Evolutionary conservation across 2,329 filamentous ascomycete genomes (phyloP).

Genomic region (Colletotrichum karsti): DNA sequence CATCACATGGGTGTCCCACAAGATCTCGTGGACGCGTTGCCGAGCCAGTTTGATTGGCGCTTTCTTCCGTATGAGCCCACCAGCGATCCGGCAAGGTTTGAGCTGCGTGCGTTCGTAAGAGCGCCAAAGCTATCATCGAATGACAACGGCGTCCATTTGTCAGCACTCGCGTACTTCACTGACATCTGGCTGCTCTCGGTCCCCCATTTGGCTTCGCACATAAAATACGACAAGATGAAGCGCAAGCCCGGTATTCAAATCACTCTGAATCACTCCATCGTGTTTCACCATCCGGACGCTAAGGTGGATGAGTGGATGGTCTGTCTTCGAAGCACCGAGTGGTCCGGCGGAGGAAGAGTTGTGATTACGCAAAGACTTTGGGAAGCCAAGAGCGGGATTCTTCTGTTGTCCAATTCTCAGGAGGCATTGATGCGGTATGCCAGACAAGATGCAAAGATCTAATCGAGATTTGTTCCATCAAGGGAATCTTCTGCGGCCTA

Average conservation of each 20-base stretch:
- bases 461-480: too few species aligned
- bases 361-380: background rate
- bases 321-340: background rate
- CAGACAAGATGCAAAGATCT: background rate
- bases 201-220: background rate
- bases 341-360: background rate
- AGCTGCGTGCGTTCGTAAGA: background rate
- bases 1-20: background rate
- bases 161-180: background rate
- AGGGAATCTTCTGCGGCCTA: too few species aligned
- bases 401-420: background rate
- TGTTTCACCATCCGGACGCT: background rate
- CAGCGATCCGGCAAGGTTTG: background rate
- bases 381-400: background rate
- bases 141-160: background rate
- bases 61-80: background rate
- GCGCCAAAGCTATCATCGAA: background rate
- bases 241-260: background rate
- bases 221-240: background rate
- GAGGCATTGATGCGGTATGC: slow-evolving; percentile 1
- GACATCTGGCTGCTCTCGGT: background rate
- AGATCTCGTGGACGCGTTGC: background rate
- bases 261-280: background rate
- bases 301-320: background rate
- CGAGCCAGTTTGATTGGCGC: background rate